A percentile compares a stretch with the other conserved stretches of the same genome.
Conservation (phyloP, 495 filamentous ascomycete genomes). For the Lichina pygmaea region DNA sequence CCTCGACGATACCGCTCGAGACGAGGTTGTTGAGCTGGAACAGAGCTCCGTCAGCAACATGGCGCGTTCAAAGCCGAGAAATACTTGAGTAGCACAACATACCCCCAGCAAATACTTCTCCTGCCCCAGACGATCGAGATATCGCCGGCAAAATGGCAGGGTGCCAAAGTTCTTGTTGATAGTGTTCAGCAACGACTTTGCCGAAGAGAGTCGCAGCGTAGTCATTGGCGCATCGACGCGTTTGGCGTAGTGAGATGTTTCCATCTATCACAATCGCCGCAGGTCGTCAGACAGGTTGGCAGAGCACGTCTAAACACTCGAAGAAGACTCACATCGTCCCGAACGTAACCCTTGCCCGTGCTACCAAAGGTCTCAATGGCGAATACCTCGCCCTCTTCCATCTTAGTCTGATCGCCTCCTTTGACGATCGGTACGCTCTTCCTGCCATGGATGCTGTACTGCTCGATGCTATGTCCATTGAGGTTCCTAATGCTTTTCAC, state of each 20-base stretch:
- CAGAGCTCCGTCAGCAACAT: background rate
- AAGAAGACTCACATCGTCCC: slow-evolving; percentile 35
- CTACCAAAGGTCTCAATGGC: slow-evolving; percentile 88
- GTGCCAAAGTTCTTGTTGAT: slow-evolving; percentile 89
- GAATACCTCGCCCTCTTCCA: slow-evolving; percentile 86
- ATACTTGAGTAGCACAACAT: slow-evolving; percentile 10
- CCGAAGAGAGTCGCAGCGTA: slow-evolving; percentile 40
- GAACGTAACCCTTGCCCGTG: slow-evolving; percentile 65
- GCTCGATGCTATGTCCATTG: slow-evolving; percentile 70
- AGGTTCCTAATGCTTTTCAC: slow-evolving; percentile 73
- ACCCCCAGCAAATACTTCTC: slow-evolving; percentile 72
- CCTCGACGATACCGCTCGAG: slow-evolving; percentile 56
- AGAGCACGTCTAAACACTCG: background rate
- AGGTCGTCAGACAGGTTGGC: background rate
- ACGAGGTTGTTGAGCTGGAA: slow-evolving; percentile 67
- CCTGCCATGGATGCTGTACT: slow-evolving; percentile 63
- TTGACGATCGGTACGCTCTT: slow-evolving; percentile 87
- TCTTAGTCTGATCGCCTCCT: slow-evolving; percentile 50
- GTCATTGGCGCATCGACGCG: slow-evolving; percentile 35
- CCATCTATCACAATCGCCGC: slow-evolving; percentile 16
- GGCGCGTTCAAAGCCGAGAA: background rate
- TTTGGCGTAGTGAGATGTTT: slow-evolving; percentile 55
- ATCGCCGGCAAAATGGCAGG: slow-evolving; percentile 61
- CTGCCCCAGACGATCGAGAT: slow-evolving; percentile 62
- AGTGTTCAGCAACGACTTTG: slow-evolving; percentile 55